These are phyloP conservation scores for Cardamine chenopodiifolia DNA, from an alignment of 345 rosid genomes.

Conservation along the genomic window DNA sequence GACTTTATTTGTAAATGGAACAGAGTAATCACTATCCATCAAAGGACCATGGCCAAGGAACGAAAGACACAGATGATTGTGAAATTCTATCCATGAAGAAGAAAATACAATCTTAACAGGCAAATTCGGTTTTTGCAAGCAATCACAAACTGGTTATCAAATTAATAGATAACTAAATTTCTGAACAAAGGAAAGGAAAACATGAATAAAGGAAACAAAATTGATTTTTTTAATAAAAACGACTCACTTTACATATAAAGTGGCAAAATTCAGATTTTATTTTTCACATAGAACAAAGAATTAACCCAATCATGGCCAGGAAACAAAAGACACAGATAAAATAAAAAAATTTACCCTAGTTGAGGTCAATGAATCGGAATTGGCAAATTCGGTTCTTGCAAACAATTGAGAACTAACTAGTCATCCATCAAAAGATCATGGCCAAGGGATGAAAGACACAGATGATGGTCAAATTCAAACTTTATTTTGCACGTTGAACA, in stretches of 20 bases:
- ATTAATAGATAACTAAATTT: background rate
- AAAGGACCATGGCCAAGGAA: background rate
- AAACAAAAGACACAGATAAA: background rate
- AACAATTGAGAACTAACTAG: background rate
- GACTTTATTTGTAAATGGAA: background rate
- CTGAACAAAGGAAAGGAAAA: background rate
- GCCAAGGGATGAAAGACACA: background rate
- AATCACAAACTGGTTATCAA: background rate
- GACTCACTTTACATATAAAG: background rate
- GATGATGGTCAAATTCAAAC: background rate
- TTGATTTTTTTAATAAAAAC: background rate
- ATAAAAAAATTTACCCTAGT: background rate
- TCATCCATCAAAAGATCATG: background rate
- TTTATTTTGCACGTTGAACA: background rate
- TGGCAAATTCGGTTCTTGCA: background rate
- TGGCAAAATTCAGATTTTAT: background rate
- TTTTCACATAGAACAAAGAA: background rate
- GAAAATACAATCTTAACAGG: background rate
- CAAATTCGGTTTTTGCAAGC: background rate
- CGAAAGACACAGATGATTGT: background rate
- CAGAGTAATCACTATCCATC: background rate
- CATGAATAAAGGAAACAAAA: background rate
- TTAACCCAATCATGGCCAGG: background rate
- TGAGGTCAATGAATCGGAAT: background rate
- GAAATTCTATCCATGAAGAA: background rate